Evolutionary conservation across 129 eudicot species (phyloP).

Genomic region (carrot (Daucus carota)): DNA sequence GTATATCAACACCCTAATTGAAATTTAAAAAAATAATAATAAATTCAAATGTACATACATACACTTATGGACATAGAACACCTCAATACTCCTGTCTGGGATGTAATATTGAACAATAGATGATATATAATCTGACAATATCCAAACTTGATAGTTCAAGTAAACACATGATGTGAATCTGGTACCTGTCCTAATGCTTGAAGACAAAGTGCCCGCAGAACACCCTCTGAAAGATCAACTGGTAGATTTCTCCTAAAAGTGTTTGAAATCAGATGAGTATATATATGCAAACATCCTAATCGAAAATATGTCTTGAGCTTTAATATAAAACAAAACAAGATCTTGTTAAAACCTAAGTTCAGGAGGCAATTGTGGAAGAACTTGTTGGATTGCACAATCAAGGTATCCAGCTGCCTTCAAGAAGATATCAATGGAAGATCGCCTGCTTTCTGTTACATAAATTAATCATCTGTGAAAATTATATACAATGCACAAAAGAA

Average conservation of each 20-base stretch:
- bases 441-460: conserved; percentile 61
- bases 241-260: conserved; percentile 71
- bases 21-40: not conserved
- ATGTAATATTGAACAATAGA: not conserved
- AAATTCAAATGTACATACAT: not conserved
- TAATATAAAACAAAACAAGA: not conserved
- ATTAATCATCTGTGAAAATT: not conserved
- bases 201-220: conserved; percentile 83
- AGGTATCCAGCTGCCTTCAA: conserved; percentile 96
- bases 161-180: conserved; percentile 1
- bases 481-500: not conserved
- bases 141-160: not conserved
- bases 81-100: not conserved
- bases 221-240: conserved; percentile 94
- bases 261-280: conserved; percentile 13
- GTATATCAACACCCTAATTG: conserved; percentile 85
- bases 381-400: conserved; percentile 85
- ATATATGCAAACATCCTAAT: conserved; percentile 6
- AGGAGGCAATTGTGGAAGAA: conserved; percentile 71
- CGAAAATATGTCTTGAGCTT: not conserved
- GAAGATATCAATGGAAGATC: conserved; percentile 77
- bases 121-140: not conserved
- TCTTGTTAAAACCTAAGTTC: conserved; percentile 56
- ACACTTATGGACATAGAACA: not conserved
- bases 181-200: conserved; percentile 94